Evolutionary conservation across 192 early-diverging fungal genomes (phyloP), one percentile per base, ranked within the genome.

Genomic region (Glomus cerebriforme): DNA sequence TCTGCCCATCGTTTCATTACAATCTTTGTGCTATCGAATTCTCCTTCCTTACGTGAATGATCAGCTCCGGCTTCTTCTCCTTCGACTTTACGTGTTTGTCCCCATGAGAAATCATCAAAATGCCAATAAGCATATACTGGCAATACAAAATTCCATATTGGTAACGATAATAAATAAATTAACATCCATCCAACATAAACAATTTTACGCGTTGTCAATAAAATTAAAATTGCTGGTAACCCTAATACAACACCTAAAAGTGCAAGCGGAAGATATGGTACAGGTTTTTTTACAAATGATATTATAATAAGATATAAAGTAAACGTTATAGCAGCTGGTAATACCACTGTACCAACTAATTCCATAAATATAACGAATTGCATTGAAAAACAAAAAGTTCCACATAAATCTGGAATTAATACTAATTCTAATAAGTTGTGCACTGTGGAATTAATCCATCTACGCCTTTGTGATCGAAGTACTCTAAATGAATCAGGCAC

Each of bases 351-450:
- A 37, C 96, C 96, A 39, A 97, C 86, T 34, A 99, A 86, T 59
- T 99, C 96, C 92, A 99, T 95, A 71, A 95, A 94, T 59, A 99
- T 92, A 59, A 97, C 91, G 85, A 98, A 98, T 89, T 98, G 97
- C 96, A 97, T 95, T 45, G 92, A 94, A 80, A 95, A 95, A 76
- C 93, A 96, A 82, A 95, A 97, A 8, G 91, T 92, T 3, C 96
- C 96, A 83, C 96, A 97, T 66, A 97, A 86, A 80, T 97, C 93
- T 34, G 90, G 86, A 74, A 96, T 92, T 63, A 94, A 83, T 34
- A 97, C 88, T 62, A 97, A 77, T 83, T 97, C 96, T 80, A 91
- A 80, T 76, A 97, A 85, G 79, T 97, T 97, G 75, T 97, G 96
- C 35, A 97, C 91, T 0, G 96, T 97, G 19, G 96, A 97, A 85